These are phyloP conservation scores for Nicotiana benthamiana DNA, from an alignment of 257 asterid species.

Conservation along the genomic window DNA sequence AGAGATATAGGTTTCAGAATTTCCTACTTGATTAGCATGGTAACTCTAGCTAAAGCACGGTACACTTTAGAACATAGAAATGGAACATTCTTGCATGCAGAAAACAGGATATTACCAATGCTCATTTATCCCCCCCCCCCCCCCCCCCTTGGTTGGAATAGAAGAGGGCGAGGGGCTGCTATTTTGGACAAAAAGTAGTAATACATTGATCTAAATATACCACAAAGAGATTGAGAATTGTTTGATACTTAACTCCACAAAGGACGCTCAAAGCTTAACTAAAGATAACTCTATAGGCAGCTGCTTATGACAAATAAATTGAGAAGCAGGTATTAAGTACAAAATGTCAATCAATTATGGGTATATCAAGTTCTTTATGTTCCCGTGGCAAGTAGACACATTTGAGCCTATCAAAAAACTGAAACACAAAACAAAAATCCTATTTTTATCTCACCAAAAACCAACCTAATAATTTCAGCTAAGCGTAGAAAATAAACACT, in stretches of 20 bases:
- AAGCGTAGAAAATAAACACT: background rate
- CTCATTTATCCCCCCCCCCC: too few relatives aligned
- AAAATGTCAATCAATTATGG: background rate
- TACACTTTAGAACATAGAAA: too few relatives aligned
- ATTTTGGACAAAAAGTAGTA: too few relatives aligned
- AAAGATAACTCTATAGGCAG: background rate
- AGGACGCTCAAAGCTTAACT: background rate
- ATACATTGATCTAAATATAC: background rate
- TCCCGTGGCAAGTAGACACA: background rate
- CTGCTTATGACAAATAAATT: too few relatives aligned
- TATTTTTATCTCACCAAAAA: background rate
- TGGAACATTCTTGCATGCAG: too few relatives aligned
- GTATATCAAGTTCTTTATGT: background rate
- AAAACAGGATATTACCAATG: too few relatives aligned
- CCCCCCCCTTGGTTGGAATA: too few relatives aligned
- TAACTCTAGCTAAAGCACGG: too few relatives aligned
- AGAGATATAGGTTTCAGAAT: too few relatives aligned
- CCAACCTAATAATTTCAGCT: background rate
- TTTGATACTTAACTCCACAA: background rate
- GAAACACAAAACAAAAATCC: background rate
- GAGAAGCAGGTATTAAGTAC: background rate
- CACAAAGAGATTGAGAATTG: background rate
- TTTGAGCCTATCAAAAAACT: background rate
- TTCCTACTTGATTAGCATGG: too few relatives aligned
- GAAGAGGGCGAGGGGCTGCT: too few relatives aligned